These are phyloP conservation scores for Lentinus polychrous DNA, from an alignment of 1,284 basidiomycete species.

Conservation along the genomic window DNA sequence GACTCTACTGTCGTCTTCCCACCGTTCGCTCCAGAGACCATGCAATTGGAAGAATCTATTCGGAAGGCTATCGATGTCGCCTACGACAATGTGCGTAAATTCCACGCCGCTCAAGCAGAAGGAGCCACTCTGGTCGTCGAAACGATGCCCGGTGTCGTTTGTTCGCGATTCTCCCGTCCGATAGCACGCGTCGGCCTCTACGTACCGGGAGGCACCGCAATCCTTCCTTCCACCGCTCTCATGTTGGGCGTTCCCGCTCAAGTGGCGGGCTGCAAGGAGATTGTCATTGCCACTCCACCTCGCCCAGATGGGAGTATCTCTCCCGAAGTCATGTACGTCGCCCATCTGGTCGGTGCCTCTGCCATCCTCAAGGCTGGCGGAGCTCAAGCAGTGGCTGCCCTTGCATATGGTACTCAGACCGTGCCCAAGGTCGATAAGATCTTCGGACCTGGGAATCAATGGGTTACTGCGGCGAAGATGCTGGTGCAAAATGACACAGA, in stretches of 20 bases:
- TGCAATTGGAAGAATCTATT: constrained; percentile 58
- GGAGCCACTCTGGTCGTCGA: constrained; percentile 76
- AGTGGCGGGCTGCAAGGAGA: constrained; percentile 90
- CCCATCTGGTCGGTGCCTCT: constrained; percentile 80
- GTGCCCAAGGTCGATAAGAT: constrained; percentile 99
- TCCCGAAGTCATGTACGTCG: constrained; percentile 94
- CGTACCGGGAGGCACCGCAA: constrained; percentile 95
- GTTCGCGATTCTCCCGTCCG: constrained; percentile 88
- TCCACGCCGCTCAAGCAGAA: constrained; percentile 83
- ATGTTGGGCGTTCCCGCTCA: constrained; percentile 99
- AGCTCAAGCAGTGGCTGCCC: constrained; percentile 93
- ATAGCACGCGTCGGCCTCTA: constrained; percentile 96
- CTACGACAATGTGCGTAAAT: constrained; percentile 87
- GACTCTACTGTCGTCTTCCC: constrained; percentile 56
- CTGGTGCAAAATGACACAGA: constrained; percentile 98
- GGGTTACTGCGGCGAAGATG: constrained; percentile 99
- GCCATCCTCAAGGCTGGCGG: constrained; percentile 92
- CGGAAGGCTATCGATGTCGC: constrained; percentile 86
- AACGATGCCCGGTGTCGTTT: constrained; percentile 97
- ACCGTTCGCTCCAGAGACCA: constrained; percentile 57
- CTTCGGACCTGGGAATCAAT: constrained; percentile 98
- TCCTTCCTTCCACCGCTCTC: constrained; percentile 93
- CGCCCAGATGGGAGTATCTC: constrained; percentile 86
- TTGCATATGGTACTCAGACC: constrained; percentile 93
- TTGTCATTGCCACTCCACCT: constrained; percentile 94